Percentiles rank a stretch among this genome's conserved stretches.
phyloP scores from a whole-genome alignment of 75 land plant genomes.

The Pinus tabuliformis region DNA sequence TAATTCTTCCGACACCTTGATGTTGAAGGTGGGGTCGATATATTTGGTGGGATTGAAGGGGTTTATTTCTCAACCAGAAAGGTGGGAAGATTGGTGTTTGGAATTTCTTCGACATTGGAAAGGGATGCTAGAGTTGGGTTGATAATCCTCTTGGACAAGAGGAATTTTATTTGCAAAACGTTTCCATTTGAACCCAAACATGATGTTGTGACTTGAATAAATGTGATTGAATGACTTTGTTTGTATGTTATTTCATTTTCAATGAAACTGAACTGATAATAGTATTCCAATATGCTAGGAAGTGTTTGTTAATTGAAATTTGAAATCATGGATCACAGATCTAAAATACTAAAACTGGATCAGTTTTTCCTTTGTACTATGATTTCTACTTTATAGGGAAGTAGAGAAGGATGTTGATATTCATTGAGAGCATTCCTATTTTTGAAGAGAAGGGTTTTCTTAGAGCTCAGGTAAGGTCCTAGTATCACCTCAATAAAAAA shows the following conservation, averaged over 20 bases:
- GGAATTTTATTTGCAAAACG: slow-evolving; percentile 5
- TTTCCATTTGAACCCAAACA: slow-evolving; percentile 18
- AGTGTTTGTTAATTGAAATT: neutral
- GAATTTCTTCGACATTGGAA: slow-evolving; percentile 19
- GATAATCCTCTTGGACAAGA: slow-evolving; percentile 31
- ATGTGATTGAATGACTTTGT: neutral
- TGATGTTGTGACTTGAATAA: slow-evolving; percentile 10
- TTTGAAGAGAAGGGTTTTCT: too few relatives aligned
- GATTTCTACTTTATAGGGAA: too few relatives aligned
- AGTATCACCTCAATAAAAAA: too few relatives aligned
- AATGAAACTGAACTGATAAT: neutral
- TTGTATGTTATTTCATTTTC: neutral
- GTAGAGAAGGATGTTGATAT: too few relatives aligned
- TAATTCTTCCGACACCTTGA: slow-evolving; percentile 38
- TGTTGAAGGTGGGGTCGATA: slow-evolving; percentile 44
- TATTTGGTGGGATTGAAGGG: slow-evolving; percentile 53
- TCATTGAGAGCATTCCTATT: too few relatives aligned
- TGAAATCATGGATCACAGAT: neutral
- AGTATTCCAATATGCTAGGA: neutral
- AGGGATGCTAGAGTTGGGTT: slow-evolving; percentile 56
- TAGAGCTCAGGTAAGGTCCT: too few relatives aligned
- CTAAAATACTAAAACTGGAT: neutral
- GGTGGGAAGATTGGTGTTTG: slow-evolving; percentile 54
- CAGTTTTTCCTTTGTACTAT: neutral
- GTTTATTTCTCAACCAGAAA: slow-evolving; percentile 64